phyloP scores from a whole-genome alignment of 768 basidiomycete genomes.

The Russula sp. region DNA sequence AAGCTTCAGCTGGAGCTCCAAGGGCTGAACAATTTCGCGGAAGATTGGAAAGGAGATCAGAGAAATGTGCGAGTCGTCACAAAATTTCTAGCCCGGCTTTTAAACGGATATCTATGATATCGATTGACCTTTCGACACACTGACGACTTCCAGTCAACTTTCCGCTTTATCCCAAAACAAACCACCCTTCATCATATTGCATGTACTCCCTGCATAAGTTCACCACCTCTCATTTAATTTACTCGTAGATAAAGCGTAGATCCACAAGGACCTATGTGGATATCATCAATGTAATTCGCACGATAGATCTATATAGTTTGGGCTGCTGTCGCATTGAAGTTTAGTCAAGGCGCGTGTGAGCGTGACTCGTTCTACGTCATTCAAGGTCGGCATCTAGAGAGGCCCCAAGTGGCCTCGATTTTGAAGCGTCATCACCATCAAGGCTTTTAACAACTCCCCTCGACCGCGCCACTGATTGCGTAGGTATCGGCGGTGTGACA shows the following conservation, averaged over 20 bases:
- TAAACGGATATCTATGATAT: constrained; percentile 60
- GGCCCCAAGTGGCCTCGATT: background rate
- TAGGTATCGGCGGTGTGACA: constrained; percentile 24
- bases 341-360: background rate
- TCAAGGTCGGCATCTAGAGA: background rate
- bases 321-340: background rate
- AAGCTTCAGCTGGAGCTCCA: constrained; percentile 49
- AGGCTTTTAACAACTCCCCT: background rate
- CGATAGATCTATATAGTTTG: background rate
- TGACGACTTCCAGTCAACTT: background rate
- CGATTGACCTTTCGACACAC: background rate
- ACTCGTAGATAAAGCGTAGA: background rate
- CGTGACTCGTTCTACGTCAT: background rate
- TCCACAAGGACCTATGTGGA: background rate
- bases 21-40: constrained; percentile 41
- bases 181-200: background rate
- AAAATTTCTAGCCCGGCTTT: constrained; percentile 51
- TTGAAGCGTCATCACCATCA: background rate
- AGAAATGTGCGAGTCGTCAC: constrained; percentile 58
- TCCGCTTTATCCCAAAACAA: background rate
- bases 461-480: background rate
- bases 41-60: constrained; percentile 51
- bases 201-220: background rate
- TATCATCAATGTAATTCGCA: background rate
- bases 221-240: background rate